Percentiles rank a stretch among this genome's conserved stretches.
phyloP scores from a whole-genome alignment of 768 basidiomycete species.

The Antrodiella citrinella region DNA sequence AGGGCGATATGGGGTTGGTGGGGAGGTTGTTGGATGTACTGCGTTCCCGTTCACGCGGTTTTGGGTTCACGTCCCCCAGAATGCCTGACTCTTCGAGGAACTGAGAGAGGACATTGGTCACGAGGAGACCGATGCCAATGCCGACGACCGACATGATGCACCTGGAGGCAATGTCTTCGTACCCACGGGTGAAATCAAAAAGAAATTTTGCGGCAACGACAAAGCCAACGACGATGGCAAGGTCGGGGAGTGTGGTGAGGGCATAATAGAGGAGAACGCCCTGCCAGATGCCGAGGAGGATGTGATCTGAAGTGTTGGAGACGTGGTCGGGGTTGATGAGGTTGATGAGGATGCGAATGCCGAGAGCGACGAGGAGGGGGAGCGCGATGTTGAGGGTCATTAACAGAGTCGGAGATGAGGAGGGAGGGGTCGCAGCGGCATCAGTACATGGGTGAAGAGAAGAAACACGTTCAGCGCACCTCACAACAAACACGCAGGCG shows the following conservation, averaged over 20 bases:
- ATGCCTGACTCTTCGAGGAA: constrained; percentile 44
- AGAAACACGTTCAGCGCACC: not conserved
- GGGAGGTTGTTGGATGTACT: constrained; percentile 5
- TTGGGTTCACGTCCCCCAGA: constrained; percentile 1
- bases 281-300: constrained; percentile 69
- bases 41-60: constrained; percentile 12
- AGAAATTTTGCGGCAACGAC: constrained; percentile 54
- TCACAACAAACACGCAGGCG: not conserved
- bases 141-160: constrained; percentile 50
- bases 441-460: not conserved
- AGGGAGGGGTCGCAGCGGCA: constrained; percentile 4
- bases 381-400: constrained; percentile 47
- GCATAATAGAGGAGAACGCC: constrained; percentile 68
- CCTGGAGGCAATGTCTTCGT: constrained; percentile 24
- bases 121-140: constrained; percentile 58
- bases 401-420: constrained; percentile 15
- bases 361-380: constrained; percentile 67
- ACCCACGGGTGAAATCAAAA: constrained; percentile 41
- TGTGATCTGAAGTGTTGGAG: constrained; percentile 44
- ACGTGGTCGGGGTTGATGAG: constrained; percentile 33
- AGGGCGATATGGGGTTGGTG: not conserved
- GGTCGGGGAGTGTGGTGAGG: constrained; percentile 42
- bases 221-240: constrained; percentile 48
- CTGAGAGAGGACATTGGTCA: constrained; percentile 64
- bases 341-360: constrained; percentile 64